Base-by-base conservation (phyloP, 768 basidiomycete genomes). In the Hebeloma cylindrosporum region DNA sequence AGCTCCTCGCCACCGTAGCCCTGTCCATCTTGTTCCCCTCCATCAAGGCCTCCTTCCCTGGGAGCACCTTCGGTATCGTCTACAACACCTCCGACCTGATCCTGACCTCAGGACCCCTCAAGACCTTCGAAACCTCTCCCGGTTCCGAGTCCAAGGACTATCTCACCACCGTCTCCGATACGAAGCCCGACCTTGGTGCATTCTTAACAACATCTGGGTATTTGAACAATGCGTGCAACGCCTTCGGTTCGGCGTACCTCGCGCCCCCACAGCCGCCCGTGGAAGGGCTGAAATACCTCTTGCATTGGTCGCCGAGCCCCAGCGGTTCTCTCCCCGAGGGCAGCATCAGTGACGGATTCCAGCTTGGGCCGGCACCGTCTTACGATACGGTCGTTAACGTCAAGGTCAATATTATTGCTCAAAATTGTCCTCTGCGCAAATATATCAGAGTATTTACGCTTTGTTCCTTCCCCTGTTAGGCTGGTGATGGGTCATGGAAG, bases 41-140 rank as follows among this genome's bases (percentile, higher is more conserved):
- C 14, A n/a, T 14, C 28, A 14, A 42, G 6, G 45, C 36, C 6
- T 39, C 45, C 3, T 40, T 47, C 28, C 45, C 45, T 8, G 45
- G 45, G 14, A 39, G 37, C 45, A 31, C 37, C n/a, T 47, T 47
- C 17, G 37, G 45, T 7, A n/a, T 47, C 7, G 22, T 27, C 17
- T 47, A 47, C 45, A 47, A 21, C 30, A 27, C 39, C 11, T 40
- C 30, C 13, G 18, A 5, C 27, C 14, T 33, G 1, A 41, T 48
- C 17, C 40, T 31, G 17, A 3, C 40, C 33, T 4, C 40, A 14
- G 46, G 46, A 2, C 46, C 41, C 30, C 39, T 48, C 31, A 14
- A 21, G 10, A 21, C 28, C 17, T 48, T 29, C 46, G 18, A 28
- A 2, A 2, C 46, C 2, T 29, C 25, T 18, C 26, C 40, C 9